phyloP scores from a whole-genome alignment of 768 basidiomycete genomes.

The Boletales sp. region DNA sequence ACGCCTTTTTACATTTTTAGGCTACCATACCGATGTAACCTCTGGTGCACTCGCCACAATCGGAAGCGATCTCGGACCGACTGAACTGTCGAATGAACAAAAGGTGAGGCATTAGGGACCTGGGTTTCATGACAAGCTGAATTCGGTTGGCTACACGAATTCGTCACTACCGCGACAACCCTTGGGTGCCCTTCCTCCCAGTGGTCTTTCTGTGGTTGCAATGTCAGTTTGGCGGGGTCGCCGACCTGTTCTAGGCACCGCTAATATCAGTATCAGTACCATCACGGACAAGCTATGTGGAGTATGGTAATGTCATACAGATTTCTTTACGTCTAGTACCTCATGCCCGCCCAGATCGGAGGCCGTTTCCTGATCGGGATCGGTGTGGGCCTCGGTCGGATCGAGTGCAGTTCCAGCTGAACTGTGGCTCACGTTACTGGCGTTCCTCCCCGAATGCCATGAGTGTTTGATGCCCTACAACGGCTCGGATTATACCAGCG shows the following conservation, averaged over 20 bases:
- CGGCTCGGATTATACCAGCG: not conserved
- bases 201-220: slow-evolving; percentile 66
- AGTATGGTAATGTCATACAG: slow-evolving; percentile 48
- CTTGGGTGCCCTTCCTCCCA: slow-evolving; percentile 70
- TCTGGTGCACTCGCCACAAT: slow-evolving; percentile 72
- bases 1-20: too few species aligned
- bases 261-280: slow-evolving; percentile 67
- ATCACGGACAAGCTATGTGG: slow-evolving; percentile 66
- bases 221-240: slow-evolving; percentile 71
- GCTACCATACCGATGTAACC: too few species aligned
- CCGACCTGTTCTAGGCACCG: slow-evolving; percentile 57
- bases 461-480: slow-evolving; percentile 24
- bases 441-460: slow-evolving; percentile 86
- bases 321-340: not conserved
- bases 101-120: slow-evolving; percentile 40
- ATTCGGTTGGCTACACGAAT: slow-evolving; percentile 44
- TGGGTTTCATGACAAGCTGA: not conserved
- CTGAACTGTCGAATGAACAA: slow-evolving; percentile 53
- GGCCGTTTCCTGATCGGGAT: slow-evolving; percentile 75
- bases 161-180: slow-evolving; percentile 78
- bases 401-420: slow-evolving; percentile 67
- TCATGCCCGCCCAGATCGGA: slow-evolving; percentile 44
- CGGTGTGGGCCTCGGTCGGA: slow-evolving; percentile 74
- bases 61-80: slow-evolving; percentile 58
- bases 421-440: too few species aligned